These are phyloP conservation scores for Priceomyces melissophilus DNA, from an alignment of 805 yeast species.

Conservation along the genomic window DNA sequence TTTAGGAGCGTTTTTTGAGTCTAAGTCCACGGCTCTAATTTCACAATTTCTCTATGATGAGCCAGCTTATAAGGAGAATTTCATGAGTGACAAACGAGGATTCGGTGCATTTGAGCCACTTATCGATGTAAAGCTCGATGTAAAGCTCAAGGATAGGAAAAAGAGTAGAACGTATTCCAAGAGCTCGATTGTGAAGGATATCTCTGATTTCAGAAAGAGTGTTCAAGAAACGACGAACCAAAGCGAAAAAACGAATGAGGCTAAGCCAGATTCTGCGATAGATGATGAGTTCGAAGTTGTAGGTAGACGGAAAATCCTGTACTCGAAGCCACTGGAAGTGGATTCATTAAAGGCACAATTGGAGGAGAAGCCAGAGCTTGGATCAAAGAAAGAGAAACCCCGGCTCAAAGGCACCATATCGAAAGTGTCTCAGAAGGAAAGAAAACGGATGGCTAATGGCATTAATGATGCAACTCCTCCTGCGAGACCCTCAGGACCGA, in stretches of 20 bases:
- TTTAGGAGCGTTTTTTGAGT: slow-evolving; percentile 22
- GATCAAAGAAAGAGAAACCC: background rate
- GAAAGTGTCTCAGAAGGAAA: slow-evolving; percentile 54
- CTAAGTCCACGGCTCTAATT: slow-evolving; percentile 15
- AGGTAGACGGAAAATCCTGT: slow-evolving; percentile 11
- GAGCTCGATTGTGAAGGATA: slow-evolving; percentile 3
- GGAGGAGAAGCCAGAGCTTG: background rate
- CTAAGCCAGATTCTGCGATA: slow-evolving; percentile 11
- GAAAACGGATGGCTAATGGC: slow-evolving; percentile 38
- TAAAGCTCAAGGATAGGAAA: slow-evolving; percentile 18
- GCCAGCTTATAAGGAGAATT: slow-evolving; percentile 23
- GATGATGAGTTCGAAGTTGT: slow-evolving; percentile 28
- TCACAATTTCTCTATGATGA: slow-evolving; percentile 18
- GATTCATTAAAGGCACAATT: too few relatives aligned
- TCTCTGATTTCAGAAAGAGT: slow-evolving; percentile 19
- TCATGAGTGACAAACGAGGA: slow-evolving; percentile 34
- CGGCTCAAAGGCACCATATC: background rate
- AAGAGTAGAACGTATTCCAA: slow-evolving; percentile 5
- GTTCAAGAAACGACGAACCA: slow-evolving; percentile 9
- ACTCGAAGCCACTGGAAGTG: too few relatives aligned
- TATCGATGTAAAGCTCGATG: slow-evolving; percentile 25
- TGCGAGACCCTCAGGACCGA: too few relatives aligned
- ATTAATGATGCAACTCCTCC: too few relatives aligned
- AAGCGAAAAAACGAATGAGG: too few relatives aligned
- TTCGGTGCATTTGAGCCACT: slow-evolving; percentile 32